Conservation (phyloP, 768 basidiomycete genomes). For the Pisolithus tinctorius region DNA sequence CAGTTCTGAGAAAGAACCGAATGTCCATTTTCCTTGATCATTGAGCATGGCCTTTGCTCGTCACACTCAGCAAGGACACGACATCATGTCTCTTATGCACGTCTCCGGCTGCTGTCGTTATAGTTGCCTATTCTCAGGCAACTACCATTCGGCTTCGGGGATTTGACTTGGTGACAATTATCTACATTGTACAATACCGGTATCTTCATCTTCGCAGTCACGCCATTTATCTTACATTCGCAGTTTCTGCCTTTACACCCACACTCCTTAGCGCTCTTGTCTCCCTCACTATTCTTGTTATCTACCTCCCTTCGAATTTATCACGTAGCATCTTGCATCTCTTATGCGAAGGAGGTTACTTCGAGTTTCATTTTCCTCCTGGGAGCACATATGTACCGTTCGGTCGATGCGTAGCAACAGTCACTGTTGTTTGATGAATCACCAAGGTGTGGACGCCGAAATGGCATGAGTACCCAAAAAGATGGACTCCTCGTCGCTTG, state of each 20-base stretch:
- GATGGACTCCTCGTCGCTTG: too few species aligned
- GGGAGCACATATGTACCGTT: neutral
- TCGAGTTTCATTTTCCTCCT: neutral
- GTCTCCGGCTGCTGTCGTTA: too few species aligned
- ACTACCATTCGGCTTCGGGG: too few species aligned
- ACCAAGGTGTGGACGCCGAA: too few species aligned
- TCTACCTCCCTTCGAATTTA: neutral
- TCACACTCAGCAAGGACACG: neutral
- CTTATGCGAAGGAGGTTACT: neutral
- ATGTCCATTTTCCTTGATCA: neutral
- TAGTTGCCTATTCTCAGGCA: too few species aligned
- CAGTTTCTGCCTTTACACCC: neutral
- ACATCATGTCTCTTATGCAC: too few species aligned
- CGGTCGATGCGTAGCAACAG: neutral
- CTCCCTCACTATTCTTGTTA: neutral
- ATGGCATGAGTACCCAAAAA: too few species aligned
- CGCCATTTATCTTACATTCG: neutral
- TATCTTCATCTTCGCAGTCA: neutral
- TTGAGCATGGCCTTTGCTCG: neutral
- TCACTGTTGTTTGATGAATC: neutral
- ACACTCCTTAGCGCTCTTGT: neutral
- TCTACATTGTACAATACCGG: neutral
- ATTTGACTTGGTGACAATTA: neutral
- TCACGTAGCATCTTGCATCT: neutral
- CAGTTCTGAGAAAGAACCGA: slow-evolving; percentile 13